These are phyloP conservation scores for Penicillium macrosclerotiorum DNA, from an alignment of 495 filamentous ascomycete genomes.

Conservation along the genomic window DNA sequence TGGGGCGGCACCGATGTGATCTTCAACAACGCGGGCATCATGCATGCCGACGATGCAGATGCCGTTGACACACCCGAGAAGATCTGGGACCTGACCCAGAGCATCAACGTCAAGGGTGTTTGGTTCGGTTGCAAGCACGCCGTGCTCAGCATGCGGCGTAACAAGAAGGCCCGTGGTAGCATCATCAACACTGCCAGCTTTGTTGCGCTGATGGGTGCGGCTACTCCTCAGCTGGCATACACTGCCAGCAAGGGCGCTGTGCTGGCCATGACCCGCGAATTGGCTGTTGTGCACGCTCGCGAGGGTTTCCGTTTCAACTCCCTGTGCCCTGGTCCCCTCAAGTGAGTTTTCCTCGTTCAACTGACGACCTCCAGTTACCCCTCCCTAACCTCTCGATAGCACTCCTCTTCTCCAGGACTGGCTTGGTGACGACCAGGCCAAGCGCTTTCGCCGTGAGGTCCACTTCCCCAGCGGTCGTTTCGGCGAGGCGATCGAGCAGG, in stretches of 20 bases:
- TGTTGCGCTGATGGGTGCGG: constrained; percentile 86
- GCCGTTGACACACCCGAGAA: constrained; percentile 80
- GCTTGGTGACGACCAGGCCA: constrained; percentile 84
- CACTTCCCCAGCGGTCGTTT: constrained; percentile 96
- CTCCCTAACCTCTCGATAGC: too few species aligned
- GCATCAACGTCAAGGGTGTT: constrained; percentile 97
- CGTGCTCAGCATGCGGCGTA: constrained; percentile 73
- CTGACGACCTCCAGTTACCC: neutral
- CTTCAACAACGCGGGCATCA: constrained; percentile 99
- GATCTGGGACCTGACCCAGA: constrained; percentile 93
- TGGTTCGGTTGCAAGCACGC: constrained; percentile 97
- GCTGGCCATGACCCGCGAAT: constrained; percentile 76
- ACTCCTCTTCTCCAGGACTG: constrained; percentile 88
- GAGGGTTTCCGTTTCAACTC: constrained; percentile 88
- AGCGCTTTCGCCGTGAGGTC: constrained; percentile 82
- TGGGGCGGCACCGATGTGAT: constrained; percentile 96
- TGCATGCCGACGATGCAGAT: constrained; percentile 87
- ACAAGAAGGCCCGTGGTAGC: constrained; percentile 72
- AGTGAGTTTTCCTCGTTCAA: constrained; percentile 43
- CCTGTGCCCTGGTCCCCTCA: constrained; percentile 89
- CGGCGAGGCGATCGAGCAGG: constrained; percentile 93
- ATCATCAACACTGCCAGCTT: constrained; percentile 96
- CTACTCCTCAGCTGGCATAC: constrained; percentile 94
- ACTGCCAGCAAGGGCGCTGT: constrained; percentile 96
- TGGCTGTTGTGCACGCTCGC: constrained; percentile 80